These are phyloP conservation scores for Populus simonii DNA, from an alignment of 345 rosid species.

Conservation along the genomic window DNA sequence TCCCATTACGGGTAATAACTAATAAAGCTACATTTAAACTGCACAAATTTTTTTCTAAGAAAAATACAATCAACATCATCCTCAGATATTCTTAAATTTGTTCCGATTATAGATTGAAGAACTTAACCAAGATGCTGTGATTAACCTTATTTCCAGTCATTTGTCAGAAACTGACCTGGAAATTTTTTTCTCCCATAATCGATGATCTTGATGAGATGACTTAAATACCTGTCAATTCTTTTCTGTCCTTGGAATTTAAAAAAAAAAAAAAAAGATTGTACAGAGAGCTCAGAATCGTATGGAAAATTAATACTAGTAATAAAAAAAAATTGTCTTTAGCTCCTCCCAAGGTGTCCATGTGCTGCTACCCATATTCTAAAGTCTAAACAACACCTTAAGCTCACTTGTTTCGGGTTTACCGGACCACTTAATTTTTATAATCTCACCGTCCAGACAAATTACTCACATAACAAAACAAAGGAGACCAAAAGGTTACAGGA, in stretches of 20 bases:
- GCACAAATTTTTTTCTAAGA: too few relatives aligned
- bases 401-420: constrained; percentile 35
- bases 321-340: constrained; percentile 6
- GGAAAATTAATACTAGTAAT: neutral
- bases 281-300: neutral
- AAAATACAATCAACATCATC: neutral
- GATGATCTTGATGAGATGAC: neutral
- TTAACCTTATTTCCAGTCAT: neutral
- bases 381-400: constrained; percentile 36
- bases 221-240: neutral
- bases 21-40: neutral
- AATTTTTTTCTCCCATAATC: neutral
- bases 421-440: constrained; percentile 33
- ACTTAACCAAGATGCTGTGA: neutral
- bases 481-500: neutral
- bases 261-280: neutral
- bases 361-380: constrained; percentile 37
- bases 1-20: neutral
- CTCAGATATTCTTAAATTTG: too few relatives aligned
- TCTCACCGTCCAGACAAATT: constrained; percentile 38
- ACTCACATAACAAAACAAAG: constrained; percentile 23
- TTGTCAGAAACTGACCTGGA: neutral
- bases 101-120: too few relatives aligned
- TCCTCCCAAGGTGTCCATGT: constrained; percentile 37
- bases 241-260: neutral